Percentiles rank a stretch among this genome's conserved stretches.
Evolutionary conservation across 2,329 filamentous ascomycete species (phyloP).

Genomic region (Penicillium sp.): DNA sequence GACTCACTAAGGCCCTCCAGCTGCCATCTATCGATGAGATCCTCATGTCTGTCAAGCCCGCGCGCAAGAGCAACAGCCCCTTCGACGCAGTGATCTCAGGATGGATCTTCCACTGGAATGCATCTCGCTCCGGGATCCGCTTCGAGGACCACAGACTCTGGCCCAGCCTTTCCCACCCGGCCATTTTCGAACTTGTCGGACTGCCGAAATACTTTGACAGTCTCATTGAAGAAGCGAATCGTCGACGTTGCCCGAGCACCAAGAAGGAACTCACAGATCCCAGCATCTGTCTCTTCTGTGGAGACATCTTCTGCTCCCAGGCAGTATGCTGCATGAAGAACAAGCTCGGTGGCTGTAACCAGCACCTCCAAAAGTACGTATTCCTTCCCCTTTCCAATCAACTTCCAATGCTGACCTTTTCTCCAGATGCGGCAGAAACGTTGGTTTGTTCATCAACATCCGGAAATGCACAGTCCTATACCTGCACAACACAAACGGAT

Average conservation of each 20-base stretch:
- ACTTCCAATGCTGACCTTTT: constrained; percentile 15
- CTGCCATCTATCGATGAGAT: constrained; percentile 80
- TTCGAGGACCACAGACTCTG: constrained; percentile 36
- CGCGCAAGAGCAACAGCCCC: constrained; percentile 40
- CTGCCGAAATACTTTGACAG: constrained; percentile 89
- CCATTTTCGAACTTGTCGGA: constrained; percentile 91
- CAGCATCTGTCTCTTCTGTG: constrained; percentile 89
- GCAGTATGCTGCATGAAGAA: constrained; percentile 80
- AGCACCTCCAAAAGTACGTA: constrained; percentile 80
- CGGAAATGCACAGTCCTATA: constrained; percentile 93
- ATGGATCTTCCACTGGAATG: constrained; percentile 66
- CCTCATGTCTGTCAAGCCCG: constrained; percentile 59
- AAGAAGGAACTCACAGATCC: constrained; percentile 91
- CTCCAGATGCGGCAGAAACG: constrained; percentile 77
- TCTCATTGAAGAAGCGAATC: constrained; percentile 88
- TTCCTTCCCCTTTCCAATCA: not conserved
- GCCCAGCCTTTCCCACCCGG: constrained; percentile 72
- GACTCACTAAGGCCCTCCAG: constrained; percentile 73
- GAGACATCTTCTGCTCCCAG: constrained; percentile 95
- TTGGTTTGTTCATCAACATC: constrained; percentile 95
- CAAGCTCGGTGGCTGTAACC: constrained; percentile 80
- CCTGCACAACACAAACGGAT: constrained; percentile 77
- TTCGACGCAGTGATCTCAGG: constrained; percentile 59
- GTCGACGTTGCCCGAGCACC: constrained; percentile 79
- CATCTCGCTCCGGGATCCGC: constrained; percentile 33